A percentile compares a stretch with the other conserved stretches of the same genome.
These are phyloP conservation scores for Ophiosphaerella herpotricha DNA, from an alignment of 2,329 filamentous ascomycete genomes.

Conservation along the genomic window DNA sequence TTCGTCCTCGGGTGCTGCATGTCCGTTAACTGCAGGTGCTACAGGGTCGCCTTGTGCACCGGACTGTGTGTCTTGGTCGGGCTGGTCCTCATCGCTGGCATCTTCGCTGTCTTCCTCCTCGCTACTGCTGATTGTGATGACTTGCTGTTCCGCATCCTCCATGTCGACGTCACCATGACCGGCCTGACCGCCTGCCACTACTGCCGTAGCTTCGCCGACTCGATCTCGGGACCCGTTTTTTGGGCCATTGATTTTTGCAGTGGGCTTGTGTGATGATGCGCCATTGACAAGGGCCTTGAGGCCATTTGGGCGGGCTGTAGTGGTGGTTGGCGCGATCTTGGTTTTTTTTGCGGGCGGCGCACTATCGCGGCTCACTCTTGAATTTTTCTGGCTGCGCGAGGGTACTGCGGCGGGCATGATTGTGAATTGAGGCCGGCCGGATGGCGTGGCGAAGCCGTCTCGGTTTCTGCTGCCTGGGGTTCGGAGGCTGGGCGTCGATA, in stretches of 20 bases:
- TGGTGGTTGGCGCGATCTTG: slow-evolving; percentile 36
- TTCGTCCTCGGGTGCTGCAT: slow-evolving; percentile 33
- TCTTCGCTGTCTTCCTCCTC: slow-evolving; percentile 49
- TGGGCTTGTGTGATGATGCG: slow-evolving; percentile 43
- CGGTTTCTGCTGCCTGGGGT: slow-evolving; percentile 29
- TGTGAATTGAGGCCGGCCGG: not conserved
- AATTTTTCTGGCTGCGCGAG: slow-evolving; percentile 27
- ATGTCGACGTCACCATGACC: slow-evolving; percentile 50
- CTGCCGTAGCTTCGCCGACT: slow-evolving; percentile 62
- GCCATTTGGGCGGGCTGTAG: slow-evolving; percentile 29
- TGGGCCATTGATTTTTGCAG: slow-evolving; percentile 58
- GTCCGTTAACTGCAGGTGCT: slow-evolving; percentile 25
- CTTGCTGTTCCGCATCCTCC: slow-evolving; percentile 38
- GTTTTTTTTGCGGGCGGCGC: slow-evolving; percentile 45
- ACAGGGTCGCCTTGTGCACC: slow-evolving; percentile 37
- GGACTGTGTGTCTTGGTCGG: slow-evolving; percentile 14
- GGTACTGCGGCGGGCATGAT: slow-evolving; percentile 43
- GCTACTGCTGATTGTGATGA: slow-evolving; percentile 56
- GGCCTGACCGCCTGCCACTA: slow-evolving; percentile 57
- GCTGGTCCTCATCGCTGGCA: slow-evolving; percentile 37
- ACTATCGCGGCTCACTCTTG: slow-evolving; percentile 29
- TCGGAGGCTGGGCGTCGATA: slow-evolving; percentile 2
- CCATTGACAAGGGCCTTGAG: slow-evolving; percentile 41
- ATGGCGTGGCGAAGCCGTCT: slow-evolving; percentile 6
- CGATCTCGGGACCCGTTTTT: slow-evolving; percentile 56